Percentiles rank a stretch among this genome's conserved stretches.
These are phyloP conservation scores for Zalaria sp. DNA, from an alignment of 2,329 filamentous ascomycete genomes.

Conservation along the genomic window DNA sequence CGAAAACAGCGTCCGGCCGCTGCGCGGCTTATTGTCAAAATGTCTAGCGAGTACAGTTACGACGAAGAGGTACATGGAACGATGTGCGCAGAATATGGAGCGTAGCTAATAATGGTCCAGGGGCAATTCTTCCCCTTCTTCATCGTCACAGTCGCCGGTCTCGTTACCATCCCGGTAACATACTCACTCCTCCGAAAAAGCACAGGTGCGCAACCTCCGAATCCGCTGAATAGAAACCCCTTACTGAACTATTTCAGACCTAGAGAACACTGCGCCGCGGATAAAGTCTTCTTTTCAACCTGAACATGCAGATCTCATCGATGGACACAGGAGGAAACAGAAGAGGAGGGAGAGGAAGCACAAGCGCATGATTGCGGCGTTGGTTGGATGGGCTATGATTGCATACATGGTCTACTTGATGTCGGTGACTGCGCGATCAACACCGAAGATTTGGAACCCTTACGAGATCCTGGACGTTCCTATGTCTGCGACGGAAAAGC, in stretches of 20 bases:
- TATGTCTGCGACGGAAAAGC: constrained; percentile 70
- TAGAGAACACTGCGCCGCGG: constrained; percentile 66
- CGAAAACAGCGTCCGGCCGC: not conserved
- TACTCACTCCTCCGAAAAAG: constrained; percentile 73
- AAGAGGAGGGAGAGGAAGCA: constrained; percentile 79
- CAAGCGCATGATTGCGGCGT: constrained; percentile 65
- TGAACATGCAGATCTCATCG: constrained; percentile 70
- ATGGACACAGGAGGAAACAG: constrained; percentile 69
- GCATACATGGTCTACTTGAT: constrained; percentile 89
- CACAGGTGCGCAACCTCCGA: constrained; percentile 36
- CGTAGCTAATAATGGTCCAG: constrained; percentile 28
- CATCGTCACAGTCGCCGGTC: constrained; percentile 74
- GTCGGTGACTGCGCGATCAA: constrained; percentile 55
- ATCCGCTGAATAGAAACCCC: too few relatives aligned
- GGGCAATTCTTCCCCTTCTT: constrained; percentile 99
- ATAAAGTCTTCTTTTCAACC: constrained; percentile 73
- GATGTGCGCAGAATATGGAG: too few relatives aligned
- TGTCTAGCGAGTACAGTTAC: constrained; percentile 95
- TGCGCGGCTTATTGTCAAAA: constrained; percentile 32
- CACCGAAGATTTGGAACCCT: constrained; percentile 82
- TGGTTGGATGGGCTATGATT: constrained; percentile 71
- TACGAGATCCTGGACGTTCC: constrained; percentile 86
- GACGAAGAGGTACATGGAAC: constrained; percentile 44
- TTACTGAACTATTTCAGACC: constrained; percentile 29
- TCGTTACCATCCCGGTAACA: constrained; percentile 63